Conservation (phyloP, 2,329 filamentous ascomycete genomes). For the Aureobasidium leucospermi region DNA sequence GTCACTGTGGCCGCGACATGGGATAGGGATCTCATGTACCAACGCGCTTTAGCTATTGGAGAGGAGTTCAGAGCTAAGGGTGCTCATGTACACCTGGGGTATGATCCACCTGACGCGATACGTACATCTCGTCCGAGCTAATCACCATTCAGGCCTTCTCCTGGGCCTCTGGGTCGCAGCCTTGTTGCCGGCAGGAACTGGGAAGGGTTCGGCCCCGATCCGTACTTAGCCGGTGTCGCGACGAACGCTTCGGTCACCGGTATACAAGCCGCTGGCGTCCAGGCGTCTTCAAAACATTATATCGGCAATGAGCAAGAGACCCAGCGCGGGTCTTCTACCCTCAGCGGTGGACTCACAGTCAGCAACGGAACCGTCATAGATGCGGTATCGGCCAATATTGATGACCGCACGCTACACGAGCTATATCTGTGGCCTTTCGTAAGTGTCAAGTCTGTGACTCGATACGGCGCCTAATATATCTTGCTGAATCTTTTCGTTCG, state of each 20-base stretch:
- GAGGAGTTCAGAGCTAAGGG: constrained; percentile 26
- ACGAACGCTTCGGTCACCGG: constrained; percentile 33
- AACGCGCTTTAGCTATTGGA: constrained; percentile 28
- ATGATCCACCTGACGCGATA: constrained; percentile 15
- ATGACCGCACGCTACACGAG: constrained; percentile 47
- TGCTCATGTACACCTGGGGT: constrained; percentile 36
- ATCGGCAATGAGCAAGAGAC: constrained; percentile 56
- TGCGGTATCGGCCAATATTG: constrained; percentile 54
- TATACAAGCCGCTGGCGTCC: constrained; percentile 36
- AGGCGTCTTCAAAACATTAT: constrained; percentile 45
- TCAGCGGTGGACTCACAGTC: constrained; percentile 14
- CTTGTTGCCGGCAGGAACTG: constrained; percentile 36
- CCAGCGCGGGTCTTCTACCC: constrained; percentile 16
- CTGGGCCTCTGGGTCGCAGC: constrained; percentile 36
- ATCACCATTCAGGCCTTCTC: neutral
- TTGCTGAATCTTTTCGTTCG: too few relatives aligned
- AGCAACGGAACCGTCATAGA: constrained; percentile 35
- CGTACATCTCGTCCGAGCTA: constrained; percentile 25
- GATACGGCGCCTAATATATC: constrained; percentile 22
- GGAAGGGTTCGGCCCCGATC: constrained; percentile 35
- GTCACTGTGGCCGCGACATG: constrained; percentile 29
- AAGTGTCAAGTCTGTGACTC: constrained; percentile 45
- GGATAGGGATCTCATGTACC: constrained; percentile 38
- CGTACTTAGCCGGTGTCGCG: constrained; percentile 36
- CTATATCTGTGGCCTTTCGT: constrained; percentile 59